A percentile compares a stretch with the other conserved stretches of the same genome.
Evolutionary conservation across 257 asterid genomes (phyloP).

Genomic region (Agastache rugosa): DNA sequence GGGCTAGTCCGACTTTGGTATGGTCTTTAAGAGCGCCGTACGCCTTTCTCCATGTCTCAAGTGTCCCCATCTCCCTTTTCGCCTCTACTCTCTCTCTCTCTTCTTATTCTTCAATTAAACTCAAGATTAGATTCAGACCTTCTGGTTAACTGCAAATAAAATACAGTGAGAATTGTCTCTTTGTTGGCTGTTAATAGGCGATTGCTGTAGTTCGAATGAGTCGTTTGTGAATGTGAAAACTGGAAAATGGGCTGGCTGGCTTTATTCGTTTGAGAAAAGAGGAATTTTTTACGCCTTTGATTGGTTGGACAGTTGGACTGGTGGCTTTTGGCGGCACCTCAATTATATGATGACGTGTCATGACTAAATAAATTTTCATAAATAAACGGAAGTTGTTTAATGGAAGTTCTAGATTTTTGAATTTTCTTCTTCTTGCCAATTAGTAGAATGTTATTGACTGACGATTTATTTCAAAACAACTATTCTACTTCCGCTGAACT

Average conservation of each 20-base stretch:
- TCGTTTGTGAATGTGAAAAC: constrained; percentile 30
- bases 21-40: constrained; percentile 91
- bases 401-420: no score
- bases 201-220: constrained; percentile 24
- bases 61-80: constrained; percentile 62
- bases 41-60: constrained; percentile 82
- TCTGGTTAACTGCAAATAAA: not conserved
- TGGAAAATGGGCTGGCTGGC: constrained; percentile 18
- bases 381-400: no score
- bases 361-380: no score
- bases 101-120: constrained; percentile 17
- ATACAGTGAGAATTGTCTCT: not conserved
- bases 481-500: no score
- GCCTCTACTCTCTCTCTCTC: constrained; percentile 15
- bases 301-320: constrained; percentile 41
- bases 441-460: no score
- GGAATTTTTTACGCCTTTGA: constrained; percentile 19
- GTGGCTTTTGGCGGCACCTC: constrained; percentile 45
- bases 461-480: no score
- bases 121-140: not conserved
- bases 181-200: constrained; percentile 13
- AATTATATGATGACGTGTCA: constrained; percentile 21
- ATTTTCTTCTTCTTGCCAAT: no score
- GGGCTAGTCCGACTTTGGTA: constrained; percentile 91
- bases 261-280: not conserved